Percentiles rank a stretch among this genome's conserved stretches.
phyloP scores from a whole-genome alignment of 169 alveolate species.

The Cryptosporidium bovis region DNA sequence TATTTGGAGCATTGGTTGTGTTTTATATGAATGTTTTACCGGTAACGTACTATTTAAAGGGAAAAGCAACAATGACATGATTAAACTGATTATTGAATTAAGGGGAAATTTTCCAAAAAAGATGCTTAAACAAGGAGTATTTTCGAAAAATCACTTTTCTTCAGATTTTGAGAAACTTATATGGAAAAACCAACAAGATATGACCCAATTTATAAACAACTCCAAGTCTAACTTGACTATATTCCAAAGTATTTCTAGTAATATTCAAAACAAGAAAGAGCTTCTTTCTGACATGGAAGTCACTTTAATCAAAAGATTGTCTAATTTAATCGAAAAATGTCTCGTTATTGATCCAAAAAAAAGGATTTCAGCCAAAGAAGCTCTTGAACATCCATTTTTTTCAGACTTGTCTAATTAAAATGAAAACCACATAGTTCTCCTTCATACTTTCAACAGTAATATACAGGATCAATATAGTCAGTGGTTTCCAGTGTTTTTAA shows the following conservation, averaged over 20 bases:
- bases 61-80: conserved; percentile 95
- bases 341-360: conserved; percentile 94
- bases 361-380: conserved; percentile 95
- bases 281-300: conserved; percentile 55
- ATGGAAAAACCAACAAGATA: conserved; percentile 82
- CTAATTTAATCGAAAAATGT: conserved; percentile 94
- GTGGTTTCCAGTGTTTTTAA: too few relatives aligned
- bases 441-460: too few relatives aligned
- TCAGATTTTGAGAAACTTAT: conserved; percentile 82
- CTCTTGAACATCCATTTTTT: conserved; percentile 93
- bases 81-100: conserved; percentile 92
- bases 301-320: conserved; percentile 83
- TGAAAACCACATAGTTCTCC: too few relatives aligned
- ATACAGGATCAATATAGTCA: too few relatives aligned
- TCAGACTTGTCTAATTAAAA: conserved; percentile 3
- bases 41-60: conserved; percentile 96
- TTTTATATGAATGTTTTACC: conserved; percentile 96
- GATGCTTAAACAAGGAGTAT: conserved; percentile 89
- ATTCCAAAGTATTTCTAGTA: conserved; percentile 81
- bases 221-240: conserved; percentile 75
- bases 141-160: conserved; percentile 87
- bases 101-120: conserved; percentile 94
- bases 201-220: conserved; percentile 81
- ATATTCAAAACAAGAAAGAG: conserved; percentile 22
- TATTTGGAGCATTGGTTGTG: conserved; percentile 96